phyloP scores from a whole-genome alignment of 805 yeast genomes.

The Candida golubevii region DNA sequence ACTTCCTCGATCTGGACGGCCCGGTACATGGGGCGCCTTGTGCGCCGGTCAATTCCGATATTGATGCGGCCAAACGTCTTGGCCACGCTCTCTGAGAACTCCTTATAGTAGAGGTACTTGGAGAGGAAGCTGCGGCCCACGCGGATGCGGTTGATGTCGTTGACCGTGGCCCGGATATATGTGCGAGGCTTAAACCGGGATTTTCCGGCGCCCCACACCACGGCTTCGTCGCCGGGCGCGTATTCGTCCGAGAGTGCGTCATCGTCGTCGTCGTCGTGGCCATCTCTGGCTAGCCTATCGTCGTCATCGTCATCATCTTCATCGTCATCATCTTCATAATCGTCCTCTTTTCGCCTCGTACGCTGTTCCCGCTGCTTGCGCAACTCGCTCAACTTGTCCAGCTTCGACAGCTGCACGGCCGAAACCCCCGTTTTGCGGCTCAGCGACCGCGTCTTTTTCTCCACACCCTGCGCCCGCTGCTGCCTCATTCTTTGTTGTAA shows the following conservation, averaged over 20 bases:
- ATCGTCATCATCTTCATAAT: constrained; percentile 21
- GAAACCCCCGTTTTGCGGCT: constrained; percentile 24
- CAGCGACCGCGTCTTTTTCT: constrained; percentile 34
- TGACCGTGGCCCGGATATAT: constrained; percentile 44
- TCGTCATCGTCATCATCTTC: constrained; percentile 28
- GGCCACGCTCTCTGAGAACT: constrained; percentile 61
- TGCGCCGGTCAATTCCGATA: constrained; percentile 64
- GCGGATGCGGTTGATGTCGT: constrained; percentile 67
- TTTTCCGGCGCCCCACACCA: constrained; percentile 32
- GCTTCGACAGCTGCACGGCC: constrained; percentile 30
- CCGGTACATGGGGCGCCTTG: constrained; percentile 66
- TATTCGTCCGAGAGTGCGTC: constrained; percentile 36
- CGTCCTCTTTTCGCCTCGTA: constrained; percentile 32
- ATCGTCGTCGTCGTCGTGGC: constrained; percentile 26
- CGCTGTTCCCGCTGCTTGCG: constrained; percentile 71
- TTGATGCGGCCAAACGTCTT: constrained; percentile 83
- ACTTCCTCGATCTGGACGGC: constrained; percentile 77
- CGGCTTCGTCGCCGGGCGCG: constrained; percentile 28
- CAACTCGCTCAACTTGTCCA: constrained; percentile 63
- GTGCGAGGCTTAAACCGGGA: constrained; percentile 22
- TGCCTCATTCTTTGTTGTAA: constrained; percentile 77
- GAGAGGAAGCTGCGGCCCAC: constrained; percentile 75
- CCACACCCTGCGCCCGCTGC: constrained; percentile 30
- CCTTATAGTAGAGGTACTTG: constrained; percentile 77
- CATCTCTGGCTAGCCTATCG: neutral